Percentiles rank a stretch among this genome's conserved stretches.
phyloP scores from a whole-genome alignment of 2,329 filamentous ascomycete species.

The Trichoderma brevicompactum region DNA sequence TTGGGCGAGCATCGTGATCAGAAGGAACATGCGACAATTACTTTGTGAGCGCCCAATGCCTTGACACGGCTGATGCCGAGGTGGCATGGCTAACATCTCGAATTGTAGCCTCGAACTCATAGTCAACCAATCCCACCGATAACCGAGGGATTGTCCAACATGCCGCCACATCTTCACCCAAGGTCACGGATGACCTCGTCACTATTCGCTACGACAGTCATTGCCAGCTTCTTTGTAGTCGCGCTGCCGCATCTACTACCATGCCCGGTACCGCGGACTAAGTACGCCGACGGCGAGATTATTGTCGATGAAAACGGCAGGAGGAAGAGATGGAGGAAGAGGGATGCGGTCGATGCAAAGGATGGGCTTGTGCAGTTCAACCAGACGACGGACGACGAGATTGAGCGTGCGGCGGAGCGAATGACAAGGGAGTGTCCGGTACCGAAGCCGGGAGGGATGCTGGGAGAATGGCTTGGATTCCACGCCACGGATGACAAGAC shows the following conservation, averaged over 20 bases:
- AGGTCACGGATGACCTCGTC: slow-evolving; percentile 91
- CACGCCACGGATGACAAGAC: slow-evolving; percentile 40
- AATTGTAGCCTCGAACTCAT: slow-evolving; percentile 8
- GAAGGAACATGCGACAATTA: slow-evolving; percentile 32
- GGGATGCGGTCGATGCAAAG: slow-evolving; percentile 46
- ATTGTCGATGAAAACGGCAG: slow-evolving; percentile 52
- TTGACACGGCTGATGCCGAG: not conserved
- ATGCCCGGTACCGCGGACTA: slow-evolving; percentile 79
- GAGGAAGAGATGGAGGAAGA: slow-evolving; percentile 51
- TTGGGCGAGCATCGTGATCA: slow-evolving; percentile 12
- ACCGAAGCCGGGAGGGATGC: slow-evolving; percentile 81
- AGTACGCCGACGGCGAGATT: slow-evolving; percentile 71
- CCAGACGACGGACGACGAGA: slow-evolving; percentile 45
- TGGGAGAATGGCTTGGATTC: slow-evolving; percentile 78
- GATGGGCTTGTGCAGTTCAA: slow-evolving; percentile 56
- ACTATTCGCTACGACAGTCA: slow-evolving; percentile 90
- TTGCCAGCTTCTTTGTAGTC: slow-evolving; percentile 90
- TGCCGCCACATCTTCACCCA: slow-evolving; percentile 90
- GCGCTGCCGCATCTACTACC: slow-evolving; percentile 87
- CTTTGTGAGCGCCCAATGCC: slow-evolving; percentile 32
- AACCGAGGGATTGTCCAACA: slow-evolving; percentile 42
- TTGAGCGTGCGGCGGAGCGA: slow-evolving; percentile 44
- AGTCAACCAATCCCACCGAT: slow-evolving; percentile 16
- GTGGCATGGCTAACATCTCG: not conserved
- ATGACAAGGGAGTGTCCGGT: slow-evolving; percentile 81